Percentiles rank a stretch among this genome's conserved stretches.
phyloP scores from a whole-genome alignment of 371 early-diverging fungal genomes.

The Mucor sp. region DNA sequence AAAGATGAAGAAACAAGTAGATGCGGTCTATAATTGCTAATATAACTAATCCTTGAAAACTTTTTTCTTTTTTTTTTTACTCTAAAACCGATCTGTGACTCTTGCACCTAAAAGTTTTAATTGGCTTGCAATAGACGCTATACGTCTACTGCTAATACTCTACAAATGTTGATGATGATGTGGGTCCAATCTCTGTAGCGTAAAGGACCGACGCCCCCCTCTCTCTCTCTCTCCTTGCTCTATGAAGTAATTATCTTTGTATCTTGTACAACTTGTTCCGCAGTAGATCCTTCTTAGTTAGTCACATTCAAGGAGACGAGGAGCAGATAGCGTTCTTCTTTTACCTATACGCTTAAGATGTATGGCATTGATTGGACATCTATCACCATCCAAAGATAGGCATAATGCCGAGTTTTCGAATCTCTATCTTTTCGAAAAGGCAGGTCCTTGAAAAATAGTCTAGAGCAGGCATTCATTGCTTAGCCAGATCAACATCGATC shows the following conservation, averaged over 20 bases:
- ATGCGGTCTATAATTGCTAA: neutral
- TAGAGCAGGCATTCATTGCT: neutral
- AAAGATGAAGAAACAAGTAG: constrained; percentile 23
- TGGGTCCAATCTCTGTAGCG: neutral
- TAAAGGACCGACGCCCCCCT: neutral
- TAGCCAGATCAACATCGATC: neutral
- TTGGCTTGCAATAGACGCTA: constrained; percentile 1
- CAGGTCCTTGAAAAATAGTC: neutral
- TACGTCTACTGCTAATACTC: neutral
- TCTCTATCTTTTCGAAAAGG: neutral
- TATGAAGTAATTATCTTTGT: neutral
- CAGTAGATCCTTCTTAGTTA: neutral
- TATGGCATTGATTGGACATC: neutral
- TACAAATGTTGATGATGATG: neutral
- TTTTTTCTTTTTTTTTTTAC: constrained; percentile 2
- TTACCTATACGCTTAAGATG: neutral
- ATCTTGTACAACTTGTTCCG: neutral
- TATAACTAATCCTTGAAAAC: neutral
- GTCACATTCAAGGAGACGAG: neutral
- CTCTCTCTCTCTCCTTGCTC: neutral
- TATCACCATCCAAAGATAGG: neutral
- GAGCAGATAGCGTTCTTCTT: neutral
- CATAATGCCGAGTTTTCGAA: neutral
- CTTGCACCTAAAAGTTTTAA: neutral
- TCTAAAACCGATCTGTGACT: constrained; percentile 1